Base-by-base conservation (phyloP, 805 yeast species). In the Wickerhamiella shivajii region DNA sequence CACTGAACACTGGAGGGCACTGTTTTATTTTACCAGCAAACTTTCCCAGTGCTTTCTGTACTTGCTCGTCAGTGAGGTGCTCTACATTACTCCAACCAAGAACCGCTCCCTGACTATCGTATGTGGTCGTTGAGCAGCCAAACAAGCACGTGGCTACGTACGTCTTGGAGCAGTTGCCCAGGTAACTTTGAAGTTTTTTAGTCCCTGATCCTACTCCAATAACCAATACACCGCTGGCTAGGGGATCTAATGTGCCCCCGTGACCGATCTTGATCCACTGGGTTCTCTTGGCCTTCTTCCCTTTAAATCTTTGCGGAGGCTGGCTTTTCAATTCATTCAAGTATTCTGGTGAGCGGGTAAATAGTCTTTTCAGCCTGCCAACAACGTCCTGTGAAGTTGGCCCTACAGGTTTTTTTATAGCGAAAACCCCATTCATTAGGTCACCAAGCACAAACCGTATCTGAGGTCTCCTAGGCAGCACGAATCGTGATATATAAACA, bases 211-310 rank as follows among this genome's bases (percentile, higher is more conserved):
- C 95, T n/a, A 90, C 70, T 4, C 98, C 99, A 36, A 90, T 64
- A 2, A 92, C 87, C 21, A 61, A 55, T 1, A 87, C 85, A 8
- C 99, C 99, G n/a, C 84, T 74, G 0, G 99, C 99, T 27, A 80
- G 57, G 0, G 97, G 96, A 49, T 90, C 99, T 24, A 90, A 61
- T 0, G 99, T 90, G 7, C 99, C 99, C 13, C 98, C 99, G 54
- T 90, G 99, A 1, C 99, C 99, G 63, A 87, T 77, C 49, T 90
- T 90, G 21, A 85, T 73, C 25, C 37, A 43, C 18, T 39, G 36
- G 18, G 24, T 31, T n/a, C 32, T 17, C 17, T 43, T 11, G 6
- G 39, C 22, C 2, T 40, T 33, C 45, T 74, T 74, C 5, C 57
- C 60, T 38, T 69, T 67, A 34, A 69, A 65, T 39, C 67, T 64